These are phyloP conservation scores for Jimgerdemannia lactiflua DNA, from an alignment of 192 early-diverging fungal species.

Conservation along the genomic window DNA sequence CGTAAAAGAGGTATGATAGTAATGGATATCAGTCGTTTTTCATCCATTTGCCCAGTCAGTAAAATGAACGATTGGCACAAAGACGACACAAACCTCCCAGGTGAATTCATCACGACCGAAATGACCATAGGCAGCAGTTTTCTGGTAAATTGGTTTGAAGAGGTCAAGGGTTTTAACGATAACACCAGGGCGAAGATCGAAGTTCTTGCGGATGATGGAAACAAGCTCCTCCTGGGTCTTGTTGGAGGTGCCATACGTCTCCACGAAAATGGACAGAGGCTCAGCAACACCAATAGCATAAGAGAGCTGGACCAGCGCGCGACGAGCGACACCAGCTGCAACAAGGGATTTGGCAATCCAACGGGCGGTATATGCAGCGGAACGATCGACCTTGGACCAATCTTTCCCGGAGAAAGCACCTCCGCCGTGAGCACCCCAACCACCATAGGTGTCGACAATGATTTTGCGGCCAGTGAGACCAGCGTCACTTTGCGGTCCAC, in stretches of 20 bases:
- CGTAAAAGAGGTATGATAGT: not conserved
- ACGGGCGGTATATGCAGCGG: constrained; percentile 95
- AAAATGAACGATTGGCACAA: constrained; percentile 50
- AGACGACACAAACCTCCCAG: constrained; percentile 90
- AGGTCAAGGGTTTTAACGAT: constrained; percentile 98
- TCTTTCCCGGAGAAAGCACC: constrained; percentile 99
- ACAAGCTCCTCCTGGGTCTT: constrained; percentile 91
- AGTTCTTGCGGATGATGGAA: constrained; percentile 96
- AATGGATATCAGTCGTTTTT: not conserved
- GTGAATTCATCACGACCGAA: constrained; percentile 91
- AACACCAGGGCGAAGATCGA: constrained; percentile 97
- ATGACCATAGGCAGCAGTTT: constrained; percentile 96
- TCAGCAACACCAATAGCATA: constrained; percentile 99
- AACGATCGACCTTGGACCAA: constrained; percentile 99
- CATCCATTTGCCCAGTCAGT: not conserved
- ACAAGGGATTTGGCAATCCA: constrained; percentile 99
- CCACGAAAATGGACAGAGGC: constrained; percentile 94
- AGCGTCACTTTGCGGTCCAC: constrained; percentile 99
- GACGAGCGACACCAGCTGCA: constrained; percentile 87
- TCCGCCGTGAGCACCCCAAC: constrained; percentile 58
- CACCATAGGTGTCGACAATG: constrained; percentile 31
- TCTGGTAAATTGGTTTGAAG: constrained; percentile 96
- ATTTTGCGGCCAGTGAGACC: constrained; percentile 96
- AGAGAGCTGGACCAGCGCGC: constrained; percentile 92
- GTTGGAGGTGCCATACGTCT: constrained; percentile 93